These are phyloP conservation scores for Straminergon stramineum DNA, from an alignment of 225 moss, liverwort and hornwort species.

Conservation along the genomic window DNA sequence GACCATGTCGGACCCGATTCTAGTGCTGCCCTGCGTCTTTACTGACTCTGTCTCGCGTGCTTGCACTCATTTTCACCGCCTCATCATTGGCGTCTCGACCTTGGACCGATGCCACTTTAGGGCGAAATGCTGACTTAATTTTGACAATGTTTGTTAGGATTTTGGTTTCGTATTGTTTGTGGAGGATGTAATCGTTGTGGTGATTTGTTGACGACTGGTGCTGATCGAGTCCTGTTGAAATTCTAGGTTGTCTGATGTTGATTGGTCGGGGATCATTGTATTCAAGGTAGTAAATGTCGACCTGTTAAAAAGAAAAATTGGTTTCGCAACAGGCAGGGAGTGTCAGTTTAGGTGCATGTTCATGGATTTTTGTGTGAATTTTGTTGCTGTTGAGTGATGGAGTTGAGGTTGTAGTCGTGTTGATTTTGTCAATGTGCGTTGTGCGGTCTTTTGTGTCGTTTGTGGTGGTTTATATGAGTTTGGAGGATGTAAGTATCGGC, in stretches of 20 bases:
- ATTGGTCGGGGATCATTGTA: neutral
- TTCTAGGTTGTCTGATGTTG: neutral
- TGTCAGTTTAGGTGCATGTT: neutral
- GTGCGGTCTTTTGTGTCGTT: neutral
- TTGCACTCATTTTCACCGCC: neutral
- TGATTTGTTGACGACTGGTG: neutral
- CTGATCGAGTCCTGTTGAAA: neutral
- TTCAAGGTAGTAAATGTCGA: neutral
- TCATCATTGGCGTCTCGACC: neutral
- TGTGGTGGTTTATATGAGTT: neutral
- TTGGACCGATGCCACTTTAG: neutral
- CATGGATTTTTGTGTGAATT: neutral
- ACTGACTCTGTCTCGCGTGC: neutral
- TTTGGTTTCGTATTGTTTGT: neutral
- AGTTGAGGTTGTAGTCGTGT: neutral
- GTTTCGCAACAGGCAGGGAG: neutral
- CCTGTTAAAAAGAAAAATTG: neutral
- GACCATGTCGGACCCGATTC: neutral
- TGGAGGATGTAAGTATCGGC: neutral
- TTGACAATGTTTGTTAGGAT: neutral
- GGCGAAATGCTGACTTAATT: constrained; percentile 6
- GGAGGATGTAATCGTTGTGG: neutral
- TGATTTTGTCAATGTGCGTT: neutral
- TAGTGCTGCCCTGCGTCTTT: neutral
- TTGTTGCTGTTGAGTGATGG: neutral